A percentile compares a stretch with the other conserved stretches of the same genome.
Conservation (phyloP, 148 eudicot genomes). For the Polygonum maritimum region DNA sequence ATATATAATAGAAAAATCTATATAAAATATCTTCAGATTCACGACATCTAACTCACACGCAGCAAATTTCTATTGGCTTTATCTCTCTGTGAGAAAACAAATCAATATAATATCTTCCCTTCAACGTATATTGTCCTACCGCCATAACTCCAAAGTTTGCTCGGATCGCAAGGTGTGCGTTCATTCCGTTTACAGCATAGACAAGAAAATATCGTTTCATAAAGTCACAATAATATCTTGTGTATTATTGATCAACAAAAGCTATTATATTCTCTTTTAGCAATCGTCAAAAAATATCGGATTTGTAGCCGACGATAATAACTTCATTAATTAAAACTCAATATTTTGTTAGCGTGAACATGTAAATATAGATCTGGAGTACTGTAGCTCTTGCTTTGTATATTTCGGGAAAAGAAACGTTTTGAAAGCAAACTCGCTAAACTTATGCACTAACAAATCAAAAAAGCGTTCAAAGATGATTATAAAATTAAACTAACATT, state of each 20-base stretch:
- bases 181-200: not conserved
- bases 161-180: not conserved
- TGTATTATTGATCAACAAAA: not conserved
- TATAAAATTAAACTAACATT: too few relatives aligned
- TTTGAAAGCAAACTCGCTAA: too few relatives aligned
- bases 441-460: too few relatives aligned
- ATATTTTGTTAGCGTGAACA: not conserved
- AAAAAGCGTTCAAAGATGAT: too few relatives aligned
- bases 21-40: too few relatives aligned
- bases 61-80: not conserved
- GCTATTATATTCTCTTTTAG: not conserved
- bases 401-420: too few relatives aligned
- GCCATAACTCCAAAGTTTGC: not conserved
- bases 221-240: not conserved
- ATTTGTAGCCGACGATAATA: not conserved
- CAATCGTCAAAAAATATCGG: not conserved
- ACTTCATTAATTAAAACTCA: not conserved
- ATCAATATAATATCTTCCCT: not conserved
- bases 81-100: not conserved
- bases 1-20: too few relatives aligned
- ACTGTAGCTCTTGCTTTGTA: not conserved
- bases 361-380: not conserved
- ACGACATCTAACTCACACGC: not conserved
- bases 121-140: not conserved
- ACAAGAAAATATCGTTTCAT: not conserved